Conservation (phyloP, 2,329 filamentous ascomycete species). For the Trichocomaceae sp. region DNA sequence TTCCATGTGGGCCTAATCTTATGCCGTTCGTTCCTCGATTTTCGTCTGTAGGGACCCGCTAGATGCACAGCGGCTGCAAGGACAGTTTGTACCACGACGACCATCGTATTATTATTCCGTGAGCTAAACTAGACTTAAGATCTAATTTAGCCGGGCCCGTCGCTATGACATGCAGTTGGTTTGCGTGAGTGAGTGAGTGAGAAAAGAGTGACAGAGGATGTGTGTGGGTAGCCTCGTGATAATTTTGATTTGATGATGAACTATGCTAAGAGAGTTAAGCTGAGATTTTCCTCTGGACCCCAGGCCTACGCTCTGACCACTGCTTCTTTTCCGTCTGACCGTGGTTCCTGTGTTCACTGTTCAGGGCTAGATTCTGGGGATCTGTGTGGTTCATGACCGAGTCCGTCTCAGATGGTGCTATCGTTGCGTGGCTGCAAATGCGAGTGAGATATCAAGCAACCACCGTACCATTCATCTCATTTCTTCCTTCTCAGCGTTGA, state of each 20-base stretch:
- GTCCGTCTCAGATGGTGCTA: background rate
- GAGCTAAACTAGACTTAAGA: background rate
- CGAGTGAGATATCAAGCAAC: background rate
- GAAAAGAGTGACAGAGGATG: background rate
- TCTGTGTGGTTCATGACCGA: background rate
- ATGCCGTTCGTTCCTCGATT: background rate
- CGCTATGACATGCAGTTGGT: background rate
- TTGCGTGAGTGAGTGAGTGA: background rate
- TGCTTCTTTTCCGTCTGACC: conserved; percentile 3
- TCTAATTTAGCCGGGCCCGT: background rate
- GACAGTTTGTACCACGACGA: background rate
- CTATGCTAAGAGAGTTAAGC: background rate
- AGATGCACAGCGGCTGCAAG: conserved; percentile 9
- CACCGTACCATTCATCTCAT: background rate
- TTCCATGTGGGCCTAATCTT: background rate
- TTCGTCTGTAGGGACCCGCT: conserved; percentile 1
- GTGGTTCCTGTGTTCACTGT: conserved; percentile 2
- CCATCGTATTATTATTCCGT: background rate
- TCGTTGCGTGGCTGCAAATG: conserved; percentile 1
- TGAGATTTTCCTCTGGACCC: background rate
- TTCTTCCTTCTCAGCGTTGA: background rate
- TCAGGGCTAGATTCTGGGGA: conserved; percentile 1
- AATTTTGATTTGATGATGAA: background rate
- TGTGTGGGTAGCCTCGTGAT: conserved; percentile 5
- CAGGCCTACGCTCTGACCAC: conserved; percentile 8